Percentiles rank a stretch among this genome's conserved stretches.
phyloP scores from a whole-genome alignment of 306 rosid genomes.

The Acacia confusa region DNA sequence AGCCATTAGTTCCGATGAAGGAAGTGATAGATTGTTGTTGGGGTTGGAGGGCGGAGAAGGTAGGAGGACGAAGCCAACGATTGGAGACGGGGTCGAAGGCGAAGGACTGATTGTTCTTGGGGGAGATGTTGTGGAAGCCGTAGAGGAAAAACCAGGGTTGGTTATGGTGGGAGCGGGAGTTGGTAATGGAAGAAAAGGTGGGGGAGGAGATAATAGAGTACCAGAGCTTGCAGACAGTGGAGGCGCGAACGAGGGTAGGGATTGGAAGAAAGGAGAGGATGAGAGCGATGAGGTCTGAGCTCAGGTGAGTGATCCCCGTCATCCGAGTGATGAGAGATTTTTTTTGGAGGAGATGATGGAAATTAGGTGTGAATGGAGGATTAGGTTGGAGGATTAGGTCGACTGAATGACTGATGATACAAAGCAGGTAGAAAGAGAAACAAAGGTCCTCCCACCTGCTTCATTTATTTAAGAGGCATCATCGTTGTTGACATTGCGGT shows the following conservation, averaged over 20 bases:
- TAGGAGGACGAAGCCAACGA: conserved; percentile 67
- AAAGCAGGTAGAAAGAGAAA: too few species aligned
- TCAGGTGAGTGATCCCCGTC: conserved; percentile 53
- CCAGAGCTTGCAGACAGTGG: conserved; percentile 81
- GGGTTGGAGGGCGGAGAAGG: conserved; percentile 24
- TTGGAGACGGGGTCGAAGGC: conserved; percentile 76
- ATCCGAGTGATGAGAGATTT: conserved; percentile 4
- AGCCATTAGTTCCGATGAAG: conserved; percentile 59
- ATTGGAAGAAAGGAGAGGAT: conserved; percentile 72
- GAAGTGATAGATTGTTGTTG: conserved; percentile 46
- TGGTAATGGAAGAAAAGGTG: conserved; percentile 35
- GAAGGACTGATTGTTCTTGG: conserved; percentile 74
- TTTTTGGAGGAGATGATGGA: neutral
- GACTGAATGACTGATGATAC: neutral
- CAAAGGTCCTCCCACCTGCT: neutral
- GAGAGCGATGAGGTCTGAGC: conserved; percentile 55
- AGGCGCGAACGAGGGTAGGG: conserved; percentile 50
- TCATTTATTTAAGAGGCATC: neutral
- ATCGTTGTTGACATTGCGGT: too few species aligned
- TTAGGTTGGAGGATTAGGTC: neutral
- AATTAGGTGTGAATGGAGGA: neutral
- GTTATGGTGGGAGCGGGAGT: neutral
- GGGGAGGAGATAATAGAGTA: conserved; percentile 54
- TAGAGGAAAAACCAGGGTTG: conserved; percentile 81
- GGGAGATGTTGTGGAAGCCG: conserved; percentile 78